phyloP scores from a whole-genome alignment of 768 basidiomycete genomes.

The Crucibulum laeve region DNA sequence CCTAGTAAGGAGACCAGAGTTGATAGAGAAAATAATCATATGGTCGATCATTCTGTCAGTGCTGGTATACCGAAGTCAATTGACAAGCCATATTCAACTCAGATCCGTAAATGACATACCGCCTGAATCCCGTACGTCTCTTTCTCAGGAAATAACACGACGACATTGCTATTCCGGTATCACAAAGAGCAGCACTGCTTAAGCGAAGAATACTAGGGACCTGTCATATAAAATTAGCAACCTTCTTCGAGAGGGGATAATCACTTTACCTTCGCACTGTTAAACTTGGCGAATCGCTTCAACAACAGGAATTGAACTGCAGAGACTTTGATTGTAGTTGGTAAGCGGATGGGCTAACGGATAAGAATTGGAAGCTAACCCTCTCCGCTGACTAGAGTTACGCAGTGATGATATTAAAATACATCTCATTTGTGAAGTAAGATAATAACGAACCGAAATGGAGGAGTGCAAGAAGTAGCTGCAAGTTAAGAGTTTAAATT shows the following conservation, averaged over 20 bases:
- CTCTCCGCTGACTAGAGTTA: conserved; percentile 22
- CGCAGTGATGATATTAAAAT: not conserved
- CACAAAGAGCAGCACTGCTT: conserved; percentile 24
- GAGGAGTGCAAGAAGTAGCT: conserved; percentile 20
- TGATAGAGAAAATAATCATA: conserved; percentile 26
- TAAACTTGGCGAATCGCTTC: conserved; percentile 15
- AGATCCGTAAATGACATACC: conserved; percentile 13
- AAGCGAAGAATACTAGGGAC: conserved; percentile 24
- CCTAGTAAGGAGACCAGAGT: conserved; percentile 27
- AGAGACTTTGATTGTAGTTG: conserved; percentile 14
- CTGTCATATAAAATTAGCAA: conserved; percentile 8
- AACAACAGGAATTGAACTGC: conserved; percentile 22
- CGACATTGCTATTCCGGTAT: conserved; percentile 24
- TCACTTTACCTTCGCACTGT: conserved; percentile 23
- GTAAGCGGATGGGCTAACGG: not conserved
- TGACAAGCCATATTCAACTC: not conserved
- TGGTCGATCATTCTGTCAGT: conserved; percentile 29
- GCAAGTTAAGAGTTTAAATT: not conserved
- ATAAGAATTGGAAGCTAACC: conserved; percentile 7
- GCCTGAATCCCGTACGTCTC: conserved; percentile 28
- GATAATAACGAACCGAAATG: conserved; percentile 19
- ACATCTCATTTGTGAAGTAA: not conserved
- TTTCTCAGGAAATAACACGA: conserved; percentile 24
- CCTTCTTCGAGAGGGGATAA: not conserved
- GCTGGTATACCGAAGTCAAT: conserved; percentile 8